phyloP scores from a whole-genome alignment of 2,329 filamentous ascomycete species.

The Fusarium neocosmosporiellum region DNA sequence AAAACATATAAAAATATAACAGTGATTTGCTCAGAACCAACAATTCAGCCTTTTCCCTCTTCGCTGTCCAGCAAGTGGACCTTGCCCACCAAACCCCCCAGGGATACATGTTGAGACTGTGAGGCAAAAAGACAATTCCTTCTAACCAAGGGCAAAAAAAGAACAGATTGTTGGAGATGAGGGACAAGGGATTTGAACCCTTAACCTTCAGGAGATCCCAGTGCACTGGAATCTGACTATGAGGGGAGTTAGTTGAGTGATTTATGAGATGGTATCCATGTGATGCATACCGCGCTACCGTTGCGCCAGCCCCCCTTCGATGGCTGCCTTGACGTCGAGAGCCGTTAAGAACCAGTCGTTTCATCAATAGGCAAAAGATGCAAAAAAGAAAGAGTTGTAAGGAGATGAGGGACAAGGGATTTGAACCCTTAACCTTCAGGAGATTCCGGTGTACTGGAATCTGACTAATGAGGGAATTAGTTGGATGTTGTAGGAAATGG shows the following conservation, averaged over 20 bases:
- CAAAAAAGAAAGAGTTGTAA: background rate
- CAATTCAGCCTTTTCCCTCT: too few species aligned
- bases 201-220: background rate
- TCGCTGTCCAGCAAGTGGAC: background rate
- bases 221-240: conserved; percentile 1
- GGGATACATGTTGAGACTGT: background rate
- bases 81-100: background rate
- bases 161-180: background rate
- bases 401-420: background rate
- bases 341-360: background rate
- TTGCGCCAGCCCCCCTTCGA: background rate
- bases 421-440: background rate
- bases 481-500: background rate
- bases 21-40: too few species aligned
- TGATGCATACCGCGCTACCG: background rate
- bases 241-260: background rate
- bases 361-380: background rate
- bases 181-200: conserved; percentile 2
- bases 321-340: background rate
- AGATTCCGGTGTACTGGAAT: background rate
- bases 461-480: background rate
- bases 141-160: background rate
- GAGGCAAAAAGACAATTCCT: background rate
- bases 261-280: background rate
- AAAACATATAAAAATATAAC: too few species aligned